Evolutionary conservation across 805 yeast species (phyloP), one percentile per base, ranked within the genome.

Genomic region (Kodamaea kaohsiungensis): DNA sequence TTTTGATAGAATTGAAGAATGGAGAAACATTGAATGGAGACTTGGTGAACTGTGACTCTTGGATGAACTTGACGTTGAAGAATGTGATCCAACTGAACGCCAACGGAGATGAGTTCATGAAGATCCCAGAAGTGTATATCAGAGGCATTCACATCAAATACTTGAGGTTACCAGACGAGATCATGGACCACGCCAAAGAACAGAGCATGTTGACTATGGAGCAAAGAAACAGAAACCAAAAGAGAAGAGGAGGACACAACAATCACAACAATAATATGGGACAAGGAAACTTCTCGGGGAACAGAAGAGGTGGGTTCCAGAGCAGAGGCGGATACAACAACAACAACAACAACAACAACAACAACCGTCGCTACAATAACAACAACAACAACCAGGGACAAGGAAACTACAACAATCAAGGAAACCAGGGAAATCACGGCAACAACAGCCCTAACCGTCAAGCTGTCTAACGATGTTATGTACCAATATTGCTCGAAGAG

Each of bases 11-110:
- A 69, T 82, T 95, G 66, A 95, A 95, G 70, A 86, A 88, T 53
- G 97, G 98, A 35, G 97, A 90, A 64, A 86, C 93, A 8, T 77
- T 92, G 49, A 88, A 87, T 64, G 99, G 99, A 49, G 82, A 81
- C 53, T 77, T 95, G 56, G 83, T 84, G 53, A 88, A 89, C 65
- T 91, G 96, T 62, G 99, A 95, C 69, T 86, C 90, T 40, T 89
- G 96, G 91, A 95, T 95, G 99, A 95, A 95, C 69, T 77, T 95
- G 59, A 89, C 96, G 1, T 77, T 95, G 52, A 79, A 79, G 35
- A 86, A 91, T 58, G 98, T 87, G 13, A 82, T 85, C 48, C 88
- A 86, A 65, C 80, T 86, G 13, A 83, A 83, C 61, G 75, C 83
- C 43, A 65, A 79, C 60, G 93, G 89, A 39, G 85, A 81, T 59